Evolutionary conservation across 345 rosid genomes (phyloP).

Genomic region (Hypericum perforatum): DNA sequence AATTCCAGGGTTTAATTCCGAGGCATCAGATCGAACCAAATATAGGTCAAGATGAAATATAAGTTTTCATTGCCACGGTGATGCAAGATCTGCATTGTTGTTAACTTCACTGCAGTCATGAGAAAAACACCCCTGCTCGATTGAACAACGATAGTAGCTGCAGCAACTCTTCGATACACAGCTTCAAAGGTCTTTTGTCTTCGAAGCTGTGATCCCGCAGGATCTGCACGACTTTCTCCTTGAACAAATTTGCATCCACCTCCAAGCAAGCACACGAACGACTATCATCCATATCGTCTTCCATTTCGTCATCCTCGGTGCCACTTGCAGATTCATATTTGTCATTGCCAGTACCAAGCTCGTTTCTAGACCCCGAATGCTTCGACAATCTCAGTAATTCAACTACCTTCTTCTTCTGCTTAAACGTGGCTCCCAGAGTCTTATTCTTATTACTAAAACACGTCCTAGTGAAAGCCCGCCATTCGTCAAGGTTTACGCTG

Average conservation of each 20-base stretch:
- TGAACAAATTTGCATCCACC: slow-evolving; percentile 34
- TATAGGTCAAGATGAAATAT: too few species aligned
- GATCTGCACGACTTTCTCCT: slow-evolving; percentile 44
- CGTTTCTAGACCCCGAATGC: slow-evolving; percentile 1
- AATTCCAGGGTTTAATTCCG: too few species aligned
- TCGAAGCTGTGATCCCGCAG: slow-evolving; percentile 39
- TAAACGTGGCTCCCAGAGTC: slow-evolving; percentile 78
- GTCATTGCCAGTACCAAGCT: slow-evolving; percentile 7
- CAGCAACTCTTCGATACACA: slow-evolving; percentile 49
- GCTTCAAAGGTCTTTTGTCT: slow-evolving; percentile 78
- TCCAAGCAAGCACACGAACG: slow-evolving; percentile 18
- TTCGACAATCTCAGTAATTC: slow-evolving; percentile 43
- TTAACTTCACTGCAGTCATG: slow-evolving; percentile 13
- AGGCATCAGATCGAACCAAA: too few species aligned
- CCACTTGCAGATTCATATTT: slow-evolving; percentile 12
- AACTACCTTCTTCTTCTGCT: slow-evolving; percentile 76
- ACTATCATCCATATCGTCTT: slow-evolving; percentile 8
- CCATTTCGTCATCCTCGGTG: slow-evolving; percentile 13
- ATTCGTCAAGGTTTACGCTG: slow-evolving; percentile 46
- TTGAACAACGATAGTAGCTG: slow-evolving; percentile 57
- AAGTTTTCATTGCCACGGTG: too few species aligned
- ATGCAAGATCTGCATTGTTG: too few species aligned
- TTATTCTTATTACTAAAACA: slow-evolving; percentile 81
- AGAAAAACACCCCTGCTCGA: slow-evolving; percentile 54
- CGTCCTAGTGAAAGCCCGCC: slow-evolving; percentile 68